A percentile compares a stretch with the other conserved stretches of the same genome.
phyloP scores from a whole-genome alignment of 768 basidiomycete species.

The Boletus subcaerulescens region DNA sequence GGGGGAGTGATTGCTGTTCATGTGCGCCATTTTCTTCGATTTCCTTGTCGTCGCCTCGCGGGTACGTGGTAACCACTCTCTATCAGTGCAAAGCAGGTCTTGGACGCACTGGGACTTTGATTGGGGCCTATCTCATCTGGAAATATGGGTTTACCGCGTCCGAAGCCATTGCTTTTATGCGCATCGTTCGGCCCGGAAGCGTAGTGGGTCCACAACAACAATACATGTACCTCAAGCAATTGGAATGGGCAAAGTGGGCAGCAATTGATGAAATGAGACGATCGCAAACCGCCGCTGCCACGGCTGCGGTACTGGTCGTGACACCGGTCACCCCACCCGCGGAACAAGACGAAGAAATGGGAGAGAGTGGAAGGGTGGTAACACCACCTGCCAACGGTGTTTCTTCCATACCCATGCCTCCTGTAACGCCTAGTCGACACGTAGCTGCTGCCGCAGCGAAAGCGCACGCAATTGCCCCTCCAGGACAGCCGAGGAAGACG shows the following conservation, averaged over 20 bases:
- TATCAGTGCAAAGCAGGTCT: constrained; percentile 92
- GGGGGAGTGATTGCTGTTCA: constrained; percentile 88
- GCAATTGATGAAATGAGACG: constrained; percentile 74
- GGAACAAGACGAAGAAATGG: constrained; percentile 65
- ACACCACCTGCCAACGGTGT: constrained; percentile 27
- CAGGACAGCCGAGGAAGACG: constrained; percentile 86
- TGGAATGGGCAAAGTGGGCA: constrained; percentile 93
- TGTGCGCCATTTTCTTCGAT: constrained; percentile 44
- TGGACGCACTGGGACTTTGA: constrained; percentile 93
- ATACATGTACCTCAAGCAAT: constrained; percentile 91
- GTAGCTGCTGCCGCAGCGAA: constrained; percentile 67
- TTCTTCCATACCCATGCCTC: constrained; percentile 44
- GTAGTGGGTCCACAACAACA: constrained; percentile 93
- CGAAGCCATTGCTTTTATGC: constrained; percentile 98
- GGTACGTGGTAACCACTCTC: constrained; percentile 19
- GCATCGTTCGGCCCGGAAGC: constrained; percentile 91
- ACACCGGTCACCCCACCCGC: constrained; percentile 81
- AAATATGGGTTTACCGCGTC: constrained; percentile 96
- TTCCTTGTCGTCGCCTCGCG: constrained; percentile 10
- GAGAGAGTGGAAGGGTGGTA: constrained; percentile 40
- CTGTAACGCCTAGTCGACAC: constrained; percentile 80
- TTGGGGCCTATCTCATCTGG: constrained; percentile 98
- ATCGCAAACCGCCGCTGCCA: constrained; percentile 40
- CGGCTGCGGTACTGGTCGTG: constrained; percentile 46
- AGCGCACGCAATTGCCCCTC: constrained; percentile 69